Evolutionary conservation across 768 basidiomycete species (phyloP).

Genomic region (Suillus americanus): DNA sequence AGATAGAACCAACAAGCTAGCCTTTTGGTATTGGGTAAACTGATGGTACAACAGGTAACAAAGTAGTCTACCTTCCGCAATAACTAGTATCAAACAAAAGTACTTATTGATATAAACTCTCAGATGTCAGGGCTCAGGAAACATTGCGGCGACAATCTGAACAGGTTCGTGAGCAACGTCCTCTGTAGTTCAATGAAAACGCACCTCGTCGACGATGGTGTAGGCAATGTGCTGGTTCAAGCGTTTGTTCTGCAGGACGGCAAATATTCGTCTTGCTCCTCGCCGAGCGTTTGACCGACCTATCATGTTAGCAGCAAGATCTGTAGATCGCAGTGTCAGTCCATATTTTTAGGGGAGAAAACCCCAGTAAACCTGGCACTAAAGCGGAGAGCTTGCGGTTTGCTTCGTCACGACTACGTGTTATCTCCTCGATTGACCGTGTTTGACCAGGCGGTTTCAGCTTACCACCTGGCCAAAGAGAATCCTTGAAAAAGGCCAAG

Average conservation of each 20-base stretch:
- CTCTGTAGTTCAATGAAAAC: conserved; percentile 11
- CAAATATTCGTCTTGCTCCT: conserved; percentile 90
- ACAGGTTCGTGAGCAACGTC: not conserved
- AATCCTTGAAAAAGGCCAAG: conserved; percentile 66
- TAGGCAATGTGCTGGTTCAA: conserved; percentile 92
- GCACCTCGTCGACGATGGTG: conserved; percentile 86
- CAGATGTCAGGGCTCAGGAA: conserved; percentile 44
- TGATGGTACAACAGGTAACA: not conserved
- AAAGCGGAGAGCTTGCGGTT: conserved; percentile 87
- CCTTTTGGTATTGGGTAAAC: not conserved
- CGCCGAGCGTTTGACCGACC: conserved; percentile 94
- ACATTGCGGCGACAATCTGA: conserved; percentile 59
- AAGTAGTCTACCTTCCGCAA: not conserved
- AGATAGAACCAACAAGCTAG: not conserved
- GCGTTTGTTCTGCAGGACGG: conserved; percentile 91
- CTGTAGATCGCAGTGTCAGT: conserved; percentile 38
- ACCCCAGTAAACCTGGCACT: conserved; percentile 70
- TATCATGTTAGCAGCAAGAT: conserved; percentile 96
- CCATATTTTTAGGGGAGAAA: not conserved
- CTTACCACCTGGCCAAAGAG: conserved; percentile 85
- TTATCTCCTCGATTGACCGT: conserved; percentile 81
- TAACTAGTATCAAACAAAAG: not conserved
- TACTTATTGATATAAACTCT: not conserved
- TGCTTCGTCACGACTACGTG: conserved; percentile 80
- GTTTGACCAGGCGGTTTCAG: conserved; percentile 57